Base-by-base conservation (phyloP, 179 eudicot genomes). In the Spinacia oleracea region DNA sequence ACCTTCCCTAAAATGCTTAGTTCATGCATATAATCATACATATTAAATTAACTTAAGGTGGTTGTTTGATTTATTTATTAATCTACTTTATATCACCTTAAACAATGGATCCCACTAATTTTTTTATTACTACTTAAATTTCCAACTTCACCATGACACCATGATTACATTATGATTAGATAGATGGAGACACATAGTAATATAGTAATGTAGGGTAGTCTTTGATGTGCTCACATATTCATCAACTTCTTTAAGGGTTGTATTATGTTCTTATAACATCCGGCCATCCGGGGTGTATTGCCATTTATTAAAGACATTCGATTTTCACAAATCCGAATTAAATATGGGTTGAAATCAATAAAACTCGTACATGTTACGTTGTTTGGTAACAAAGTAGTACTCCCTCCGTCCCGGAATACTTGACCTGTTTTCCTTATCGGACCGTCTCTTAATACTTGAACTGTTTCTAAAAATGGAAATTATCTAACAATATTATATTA, bases 111-210 rank as follows among this genome's bases (percentile, higher is more conserved):
- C 72, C 27, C 46, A 43, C 48, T 43, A 43, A 10, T n/a, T 68
- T 68, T 68, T 35, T 14, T 65, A 34, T 25, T 68, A 68, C 29
- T 31, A 42, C 46, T 66, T 4, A 42, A 42, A 5, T 20, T 38
- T 45, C 31, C 27, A 9, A 72, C 60, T 50, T 45, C 64, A 72
- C 23, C 42, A 72, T 72, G 40, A 72, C 64, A 72, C 23, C 42
- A 72, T 72, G 40, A 72, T 70, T 32, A 53, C 76, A 55, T 72
- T 53, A 55, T 72, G 45, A 53, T 72, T 72, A 29, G 76, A 48
- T 51, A 25, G 25, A 72, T 38, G 40, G 59, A 70, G 42, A 32
- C 63, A 31, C 40, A 14, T 63, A 21, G 6, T 15, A 27, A 63
- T 63, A 31, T 63, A 8, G 9, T 53, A 60, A 6, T 10, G 1